Percentiles rank a stretch among this genome's conserved stretches.
Conservation (phyloP, 2,329 filamentous ascomycete species). For the Colletotrichum sp. region DNA sequence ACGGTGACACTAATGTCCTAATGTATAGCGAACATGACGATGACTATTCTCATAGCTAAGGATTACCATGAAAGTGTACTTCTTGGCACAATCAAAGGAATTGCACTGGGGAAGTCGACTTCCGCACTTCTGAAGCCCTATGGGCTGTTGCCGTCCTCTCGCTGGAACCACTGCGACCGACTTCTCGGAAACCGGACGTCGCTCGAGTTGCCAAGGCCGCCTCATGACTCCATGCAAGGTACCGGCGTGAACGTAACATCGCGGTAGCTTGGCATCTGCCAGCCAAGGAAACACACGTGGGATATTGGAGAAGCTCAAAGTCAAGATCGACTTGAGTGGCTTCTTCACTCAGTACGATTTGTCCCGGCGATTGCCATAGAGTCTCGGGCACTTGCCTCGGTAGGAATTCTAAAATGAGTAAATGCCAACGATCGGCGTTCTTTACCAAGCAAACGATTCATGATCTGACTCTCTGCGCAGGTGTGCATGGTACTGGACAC, state of each 20-base stretch:
- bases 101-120: not conserved
- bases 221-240: not conserved
- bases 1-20: rapidly evolving
- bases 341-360: not conserved
- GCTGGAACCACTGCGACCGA: not conserved
- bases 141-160: not conserved
- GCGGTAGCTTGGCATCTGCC: not conserved
- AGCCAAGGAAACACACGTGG: not conserved
- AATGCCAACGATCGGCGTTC: not conserved
- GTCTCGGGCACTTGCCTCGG: not conserved
- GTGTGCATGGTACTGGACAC: not conserved
- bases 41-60: rapidly evolving
- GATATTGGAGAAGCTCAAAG: not conserved
- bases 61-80: rapidly evolving
- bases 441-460: rapidly evolving
- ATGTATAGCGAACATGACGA: not conserved
- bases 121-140: not conserved
- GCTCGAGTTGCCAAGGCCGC: not conserved
- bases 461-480: not conserved
- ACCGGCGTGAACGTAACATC: not conserved
- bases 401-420: rapidly evolving
- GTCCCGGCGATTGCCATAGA: not conserved
- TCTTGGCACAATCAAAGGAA: not conserved
- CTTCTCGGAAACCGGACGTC: not conserved
- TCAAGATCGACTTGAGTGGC: not conserved